Conservation (phyloP, 2,329 filamentous ascomycete genomes). For the Cladosporium sp. region DNA sequence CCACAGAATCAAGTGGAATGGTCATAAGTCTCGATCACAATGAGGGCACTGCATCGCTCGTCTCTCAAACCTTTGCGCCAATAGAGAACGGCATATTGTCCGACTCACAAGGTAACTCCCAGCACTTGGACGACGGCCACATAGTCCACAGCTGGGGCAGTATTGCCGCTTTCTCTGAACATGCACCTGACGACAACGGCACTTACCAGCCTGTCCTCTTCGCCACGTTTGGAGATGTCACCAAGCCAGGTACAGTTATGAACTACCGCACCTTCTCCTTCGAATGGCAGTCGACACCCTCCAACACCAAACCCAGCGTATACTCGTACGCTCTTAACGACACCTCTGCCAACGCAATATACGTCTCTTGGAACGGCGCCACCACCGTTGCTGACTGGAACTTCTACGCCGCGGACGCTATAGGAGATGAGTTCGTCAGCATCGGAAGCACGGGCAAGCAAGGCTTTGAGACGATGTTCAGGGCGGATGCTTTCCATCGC, state of each 20-base stretch:
- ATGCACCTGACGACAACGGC: constrained; percentile 38
- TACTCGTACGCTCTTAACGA: constrained; percentile 29
- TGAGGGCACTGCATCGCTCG: constrained; percentile 17
- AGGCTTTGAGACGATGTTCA: constrained; percentile 25
- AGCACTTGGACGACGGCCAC: constrained; percentile 49
- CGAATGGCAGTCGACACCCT: constrained; percentile 39
- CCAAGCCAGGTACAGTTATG: constrained; percentile 11
- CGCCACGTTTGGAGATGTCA: constrained; percentile 37
- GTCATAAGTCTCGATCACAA: constrained; percentile 22
- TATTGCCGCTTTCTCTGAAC: constrained; percentile 32
- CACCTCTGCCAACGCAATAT: constrained; percentile 32
- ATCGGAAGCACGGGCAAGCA: constrained; percentile 14
- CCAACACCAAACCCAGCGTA: constrained; percentile 31
- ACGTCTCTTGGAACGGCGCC: constrained; percentile 49
- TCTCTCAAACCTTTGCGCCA: constrained; percentile 18
- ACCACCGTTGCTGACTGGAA: constrained; percentile 43
- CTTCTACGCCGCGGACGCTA: constrained; percentile 36
- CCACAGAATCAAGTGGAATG: constrained; percentile 20
- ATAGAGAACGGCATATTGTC: background rate
- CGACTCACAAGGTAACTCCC: constrained; percentile 46
- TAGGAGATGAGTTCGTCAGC: constrained; percentile 16
- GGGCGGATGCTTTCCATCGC: constrained; percentile 13
- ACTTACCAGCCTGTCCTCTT: constrained; percentile 42
- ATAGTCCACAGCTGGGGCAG: constrained; percentile 53
- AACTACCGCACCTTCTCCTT: constrained; percentile 52